These are phyloP conservation scores for Solidago caesia DNA, from an alignment of 129 eudicot species.

Conservation along the genomic window DNA sequence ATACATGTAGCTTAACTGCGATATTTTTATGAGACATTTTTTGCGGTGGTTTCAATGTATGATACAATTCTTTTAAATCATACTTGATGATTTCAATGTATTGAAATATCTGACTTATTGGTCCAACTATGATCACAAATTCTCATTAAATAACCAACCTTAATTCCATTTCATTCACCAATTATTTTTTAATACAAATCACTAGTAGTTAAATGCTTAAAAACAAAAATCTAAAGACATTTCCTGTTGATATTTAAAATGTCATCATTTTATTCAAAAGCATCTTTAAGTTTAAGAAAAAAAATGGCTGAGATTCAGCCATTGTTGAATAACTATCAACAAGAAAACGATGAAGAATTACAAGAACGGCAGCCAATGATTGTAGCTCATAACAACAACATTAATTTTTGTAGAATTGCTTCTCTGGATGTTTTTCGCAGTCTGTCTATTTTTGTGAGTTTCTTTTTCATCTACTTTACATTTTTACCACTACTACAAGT, in stretches of 20 bases:
- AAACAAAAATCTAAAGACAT: not conserved
- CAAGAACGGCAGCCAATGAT: slow-evolving; percentile 23
- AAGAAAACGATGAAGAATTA: slow-evolving; percentile 21
- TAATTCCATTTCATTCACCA: slow-evolving; percentile 16
- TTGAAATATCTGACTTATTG: not conserved
- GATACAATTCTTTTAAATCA: too few species aligned
- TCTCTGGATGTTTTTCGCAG: slow-evolving; percentile 85
- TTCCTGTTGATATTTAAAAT: slow-evolving; percentile 3
- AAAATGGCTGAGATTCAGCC: slow-evolving; percentile 47
- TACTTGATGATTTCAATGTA: not conserved
- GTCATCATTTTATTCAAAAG: slow-evolving; percentile 23
- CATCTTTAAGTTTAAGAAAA: slow-evolving; percentile 26
- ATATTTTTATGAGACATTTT: too few species aligned
- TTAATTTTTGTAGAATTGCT: slow-evolving; percentile 44
- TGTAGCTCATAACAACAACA: not conserved
- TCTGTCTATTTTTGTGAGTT: slow-evolving; percentile 57
- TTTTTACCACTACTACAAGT: not conserved
- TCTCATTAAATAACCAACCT: not conserved
- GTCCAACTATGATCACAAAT: slow-evolving; percentile 17
- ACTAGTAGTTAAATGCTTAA: too few species aligned
- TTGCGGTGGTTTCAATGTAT: too few species aligned
- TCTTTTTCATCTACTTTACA: not conserved
- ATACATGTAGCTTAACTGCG: too few species aligned
- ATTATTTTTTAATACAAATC: not conserved
- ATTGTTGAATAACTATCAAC: slow-evolving; percentile 31